Evolutionary conservation across 768 basidiomycete species (phyloP).

Genomic region (button mushroom (Agaricus bisporus)): DNA sequence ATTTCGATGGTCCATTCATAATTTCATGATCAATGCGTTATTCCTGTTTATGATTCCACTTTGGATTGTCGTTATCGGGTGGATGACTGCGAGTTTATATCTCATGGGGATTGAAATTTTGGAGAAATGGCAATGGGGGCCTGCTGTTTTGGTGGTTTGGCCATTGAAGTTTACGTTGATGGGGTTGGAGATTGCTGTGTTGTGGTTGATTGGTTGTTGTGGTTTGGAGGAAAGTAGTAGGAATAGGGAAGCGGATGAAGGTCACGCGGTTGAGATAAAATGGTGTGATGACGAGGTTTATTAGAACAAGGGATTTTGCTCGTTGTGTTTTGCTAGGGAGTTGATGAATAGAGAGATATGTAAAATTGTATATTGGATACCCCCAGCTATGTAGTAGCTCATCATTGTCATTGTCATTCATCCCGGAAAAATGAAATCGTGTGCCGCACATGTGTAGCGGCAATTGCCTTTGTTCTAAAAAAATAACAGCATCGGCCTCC

Average conservation of each 20-base stretch:
- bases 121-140: not conserved
- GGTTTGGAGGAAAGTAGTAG: not conserved
- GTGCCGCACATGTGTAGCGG: too few relatives aligned
- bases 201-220: not conserved
- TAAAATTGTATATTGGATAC: too few relatives aligned
- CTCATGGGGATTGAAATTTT: not conserved
- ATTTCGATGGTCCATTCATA: not conserved
- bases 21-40: not conserved
- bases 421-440: too few relatives aligned
- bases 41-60: not conserved
- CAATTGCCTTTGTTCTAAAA: too few relatives aligned
- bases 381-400: too few relatives aligned
- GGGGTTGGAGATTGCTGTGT: not conserved
- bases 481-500: too few relatives aligned
- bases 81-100: not conserved
- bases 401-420: too few relatives aligned
- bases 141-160: not conserved
- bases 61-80: not conserved
- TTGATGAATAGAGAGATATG: too few relatives aligned
- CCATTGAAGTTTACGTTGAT: not conserved
- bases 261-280: not conserved
- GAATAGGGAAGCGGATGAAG: not conserved
- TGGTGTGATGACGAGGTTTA: not conserved
- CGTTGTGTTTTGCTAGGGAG: too few relatives aligned
- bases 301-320: too few relatives aligned